Evolutionary conservation across 805 yeast genomes (phyloP), one percentile per base, ranked within the genome.

Genomic region (Zygosaccharomyces rouxii): DNA sequence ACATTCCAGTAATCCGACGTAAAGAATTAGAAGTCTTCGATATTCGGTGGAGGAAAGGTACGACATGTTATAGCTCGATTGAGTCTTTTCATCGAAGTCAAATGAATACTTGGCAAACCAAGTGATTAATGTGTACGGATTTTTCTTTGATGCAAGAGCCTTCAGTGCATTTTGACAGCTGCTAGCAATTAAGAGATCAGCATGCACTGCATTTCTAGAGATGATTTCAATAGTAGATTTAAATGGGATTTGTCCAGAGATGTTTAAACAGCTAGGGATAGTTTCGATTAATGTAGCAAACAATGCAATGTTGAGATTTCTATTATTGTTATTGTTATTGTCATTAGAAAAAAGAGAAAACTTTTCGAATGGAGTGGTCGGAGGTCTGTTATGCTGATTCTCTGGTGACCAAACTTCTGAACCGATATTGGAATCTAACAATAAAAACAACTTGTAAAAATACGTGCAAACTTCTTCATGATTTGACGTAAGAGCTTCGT

Each of bases 61-160:
- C 1, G 80, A 78, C 22, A 79, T 71, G 45, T 82, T 78, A 57
- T 80, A 77, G n/a, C 68, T 63, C 2, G 72, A 65, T 37, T 70
- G 71, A 3, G 87, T 82, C 53, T 80, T 81, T 50, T 89, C 96
- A 53, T 83, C 87, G 51, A 86, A 79, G 55, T 81, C 82, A 66
- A 90, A 88, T 0, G 96, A 87, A 50, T 80, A 79, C 55, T 86
- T 82, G 0, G 95, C 87, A 71, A 83, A 89, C 21, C 81, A 77
- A 0, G 87, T 83, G 37, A 89, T 77, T 35, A 90, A 71, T 1
- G 79, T 75, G 41, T 83, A 79, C 0, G 96, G 85, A 53, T 85
- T 84, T 51, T 76, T 80, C 42, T 79, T 79, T 1, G 83, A 71
- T 1, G 95, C 89, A 21, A 92, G 64, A 21, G 76, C 73, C 51